Base-by-base conservation (phyloP, 2,329 filamentous ascomycete genomes). In the Acrocalymma vagum region DNA sequence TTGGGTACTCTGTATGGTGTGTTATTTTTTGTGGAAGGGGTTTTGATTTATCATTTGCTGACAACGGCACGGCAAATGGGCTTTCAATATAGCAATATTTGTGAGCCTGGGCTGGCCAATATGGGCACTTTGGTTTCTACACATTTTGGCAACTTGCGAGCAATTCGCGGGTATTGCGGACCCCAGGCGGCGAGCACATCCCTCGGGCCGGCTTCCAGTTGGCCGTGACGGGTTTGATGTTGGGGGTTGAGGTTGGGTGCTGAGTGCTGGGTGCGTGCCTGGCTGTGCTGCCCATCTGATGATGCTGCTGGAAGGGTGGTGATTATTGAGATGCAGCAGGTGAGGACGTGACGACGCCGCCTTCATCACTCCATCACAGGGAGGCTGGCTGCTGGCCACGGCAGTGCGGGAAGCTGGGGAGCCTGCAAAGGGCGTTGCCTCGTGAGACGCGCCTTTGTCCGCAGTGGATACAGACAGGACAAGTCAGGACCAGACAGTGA, bases 191-290 rank as follows among this genome's bases (percentile, higher is more conserved):
- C 25, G 35, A 17, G 37, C 33, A 40, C 33, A 25, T 53, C 38
- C 49, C 51, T 61, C 60, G 62, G 62, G 40, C 62, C 60, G 62
- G 52, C 53, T 58, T 58, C 49, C 50, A 53, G 45, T 48, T 28
- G 38, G 51, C 48, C 50, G 45, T 43, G 36, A 21, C 18, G 33
- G 22, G 25, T 30, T 31, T 27, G 29, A 51, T 32, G 18, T 33
- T 16, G n/a, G n/a, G n/a, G n/a, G n/a, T n/a, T n/a, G n/a, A n/a
- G n/a, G n/a, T n/a, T n/a, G n/a, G n/a, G n/a, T n/a, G n/a, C n/a
- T n/a, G n/a, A n/a, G 26, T n/a, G 18, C 28, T 38, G 36, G 25
- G 36, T 52, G 51, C 48, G 56, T 62, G 53, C 55, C 55, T 59
- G 53, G 32, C 48, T 17, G 16, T 9, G 21, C 26, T 16, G 7